phyloP scores from a whole-genome alignment of 2,329 filamentous ascomycete species.

The Thelonectria blattea region DNA sequence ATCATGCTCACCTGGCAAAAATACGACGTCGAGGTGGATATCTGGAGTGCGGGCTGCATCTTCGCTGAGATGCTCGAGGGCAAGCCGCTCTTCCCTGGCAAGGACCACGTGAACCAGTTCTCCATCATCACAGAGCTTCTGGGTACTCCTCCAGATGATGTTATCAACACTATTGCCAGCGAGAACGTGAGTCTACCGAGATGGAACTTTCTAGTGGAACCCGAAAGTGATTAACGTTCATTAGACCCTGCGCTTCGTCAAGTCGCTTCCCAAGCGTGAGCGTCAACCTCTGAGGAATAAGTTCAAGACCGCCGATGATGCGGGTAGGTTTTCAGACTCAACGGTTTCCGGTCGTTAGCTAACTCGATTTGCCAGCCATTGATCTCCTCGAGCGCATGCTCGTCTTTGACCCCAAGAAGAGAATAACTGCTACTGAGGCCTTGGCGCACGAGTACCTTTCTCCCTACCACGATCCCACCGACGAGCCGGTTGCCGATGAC shows the following conservation, averaged over 20 bases:
- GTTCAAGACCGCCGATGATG: slow-evolving; percentile 92
- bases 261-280: slow-evolving; percentile 94
- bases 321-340: slow-evolving; percentile 60
- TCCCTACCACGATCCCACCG: slow-evolving; percentile 95
- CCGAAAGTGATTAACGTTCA: slow-evolving; percentile 27
- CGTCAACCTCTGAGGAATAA: slow-evolving; percentile 85
- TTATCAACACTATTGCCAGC: slow-evolving; percentile 97
- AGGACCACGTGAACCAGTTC: slow-evolving; percentile 99
- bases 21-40: slow-evolving; percentile 98
- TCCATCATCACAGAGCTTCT: slow-evolving; percentile 98
- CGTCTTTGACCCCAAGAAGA: slow-evolving; percentile 97
- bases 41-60: slow-evolving; percentile 99
- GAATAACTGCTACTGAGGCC: slow-evolving; percentile 84
- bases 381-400: slow-evolving; percentile 96
- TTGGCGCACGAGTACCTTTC: slow-evolving; percentile 92
- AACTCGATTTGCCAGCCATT: slow-evolving; percentile 64
- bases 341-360: background rate
- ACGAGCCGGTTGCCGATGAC: slow-evolving; percentile 93
- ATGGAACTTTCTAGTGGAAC: background rate
- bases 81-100: slow-evolving; percentile 96
- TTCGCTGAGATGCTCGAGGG: slow-evolving; percentile 99
- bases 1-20: slow-evolving; percentile 99
- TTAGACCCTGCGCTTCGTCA: slow-evolving; percentile 93
- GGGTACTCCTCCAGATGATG: slow-evolving; percentile 95
- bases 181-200: slow-evolving; percentile 77